Conservation (phyloP, 139 green algal genomes). For the Closterium sp. region DNA sequence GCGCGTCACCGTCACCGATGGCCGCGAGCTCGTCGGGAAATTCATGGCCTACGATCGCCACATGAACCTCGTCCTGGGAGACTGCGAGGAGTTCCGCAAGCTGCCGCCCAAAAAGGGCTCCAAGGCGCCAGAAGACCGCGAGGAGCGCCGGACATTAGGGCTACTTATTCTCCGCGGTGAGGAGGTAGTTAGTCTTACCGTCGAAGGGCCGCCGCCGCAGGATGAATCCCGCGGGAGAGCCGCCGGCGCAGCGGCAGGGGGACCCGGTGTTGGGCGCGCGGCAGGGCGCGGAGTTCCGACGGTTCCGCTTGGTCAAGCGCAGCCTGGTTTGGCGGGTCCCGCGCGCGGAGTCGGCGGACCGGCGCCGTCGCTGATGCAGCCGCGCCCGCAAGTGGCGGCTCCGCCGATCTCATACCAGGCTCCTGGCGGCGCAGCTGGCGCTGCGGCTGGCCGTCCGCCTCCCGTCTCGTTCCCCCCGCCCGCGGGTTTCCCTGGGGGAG, state of each 20-base stretch:
- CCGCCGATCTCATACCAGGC: conserved; percentile 32
- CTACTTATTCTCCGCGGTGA: conserved; percentile 84
- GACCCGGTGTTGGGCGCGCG: conserved; percentile 72
- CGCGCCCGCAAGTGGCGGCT: conserved; percentile 45
- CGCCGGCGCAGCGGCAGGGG: conserved; percentile 42
- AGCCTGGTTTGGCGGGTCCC: conserved; percentile 76
- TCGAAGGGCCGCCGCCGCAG: conserved; percentile 91
- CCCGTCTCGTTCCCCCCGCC: conserved; percentile 34
- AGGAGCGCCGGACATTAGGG: conserved; percentile 89
- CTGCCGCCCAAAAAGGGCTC: conserved; percentile 90
- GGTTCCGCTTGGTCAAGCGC: conserved; percentile 39
- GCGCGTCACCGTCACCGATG: conserved; percentile 58
- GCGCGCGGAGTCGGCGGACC: conserved; percentile 84
- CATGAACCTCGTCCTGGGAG: conserved; percentile 97
- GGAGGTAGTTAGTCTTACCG: conserved; percentile 90
- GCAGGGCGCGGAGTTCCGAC: conserved; percentile 58
- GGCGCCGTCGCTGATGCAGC: conserved; percentile 87
- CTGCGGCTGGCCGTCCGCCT: conserved; percentile 20
- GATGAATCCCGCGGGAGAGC: conserved; percentile 61
- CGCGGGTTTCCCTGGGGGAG: background rate
- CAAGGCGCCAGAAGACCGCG: conserved; percentile 62
- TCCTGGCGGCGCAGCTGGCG: background rate
- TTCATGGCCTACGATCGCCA: conserved; percentile 99
- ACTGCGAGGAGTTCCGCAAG: conserved; percentile 93
- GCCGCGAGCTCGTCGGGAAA: conserved; percentile 83